Conservation (phyloP, 805 yeast species). For the Pichia heedii region DNA sequence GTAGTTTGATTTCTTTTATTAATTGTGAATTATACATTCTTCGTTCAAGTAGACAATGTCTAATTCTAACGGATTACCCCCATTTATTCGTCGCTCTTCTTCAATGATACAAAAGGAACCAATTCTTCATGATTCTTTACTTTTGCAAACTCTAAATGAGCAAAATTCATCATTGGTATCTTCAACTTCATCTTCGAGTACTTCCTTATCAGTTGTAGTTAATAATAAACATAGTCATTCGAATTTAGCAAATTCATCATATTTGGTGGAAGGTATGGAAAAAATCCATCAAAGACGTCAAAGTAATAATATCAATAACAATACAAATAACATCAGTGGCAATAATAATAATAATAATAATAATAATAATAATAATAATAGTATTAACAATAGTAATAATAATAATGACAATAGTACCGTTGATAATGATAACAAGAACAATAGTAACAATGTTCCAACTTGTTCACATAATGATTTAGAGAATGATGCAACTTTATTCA, state of each 20-base stretch:
- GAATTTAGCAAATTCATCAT: not conserved
- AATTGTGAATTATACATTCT: too few species aligned
- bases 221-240: not conserved
- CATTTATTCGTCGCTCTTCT: not conserved
- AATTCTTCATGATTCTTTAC: not conserved
- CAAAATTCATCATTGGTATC: not conserved
- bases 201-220: not conserved
- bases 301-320: too few species aligned
- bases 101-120: not conserved
- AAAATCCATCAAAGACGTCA: not conserved
- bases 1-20: too few species aligned
- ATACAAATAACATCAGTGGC: not conserved
- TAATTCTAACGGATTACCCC: not conserved
- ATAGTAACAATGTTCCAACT: too few species aligned
- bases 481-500: conserved; percentile 4
- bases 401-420: too few species aligned
- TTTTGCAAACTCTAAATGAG: not conserved
- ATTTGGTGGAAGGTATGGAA: not conserved
- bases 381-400: too few species aligned
- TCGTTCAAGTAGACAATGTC: not conserved
- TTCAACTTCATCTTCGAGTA: not conserved
- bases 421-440: too few species aligned
- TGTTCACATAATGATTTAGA: conserved; percentile 1
- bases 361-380: too few species aligned
- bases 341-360: not conserved